Evolutionary conservation across 345 rosid species (phyloP), one percentile per base, ranked within the genome.

Genomic region (Angophora floribunda): DNA sequence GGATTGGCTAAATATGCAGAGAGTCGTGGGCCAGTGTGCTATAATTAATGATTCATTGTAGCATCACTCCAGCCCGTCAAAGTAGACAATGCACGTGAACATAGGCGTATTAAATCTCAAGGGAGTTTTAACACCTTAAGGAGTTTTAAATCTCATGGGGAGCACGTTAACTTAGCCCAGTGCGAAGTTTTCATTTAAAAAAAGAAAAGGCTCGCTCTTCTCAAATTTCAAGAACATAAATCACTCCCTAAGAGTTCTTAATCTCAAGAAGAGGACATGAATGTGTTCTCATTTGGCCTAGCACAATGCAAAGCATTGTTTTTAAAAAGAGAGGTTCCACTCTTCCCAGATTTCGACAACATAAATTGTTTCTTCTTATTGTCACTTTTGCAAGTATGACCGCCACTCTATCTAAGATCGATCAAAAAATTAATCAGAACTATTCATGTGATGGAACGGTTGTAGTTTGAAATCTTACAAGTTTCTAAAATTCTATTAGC

Each of bases 41-140:
- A 11, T n/a, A 10, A 61, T 61, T 26, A 61, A 61, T 61, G 67
- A 61, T 61, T 61, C 16, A 11, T 61, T 26, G 32, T 0, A 28
- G 2, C 32, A 28, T 0, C 67, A 28, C 67, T 28, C 32, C 16
- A 0, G 2, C 32, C 0, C 13, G 0, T 13, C 32, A 28, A 61
- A 61, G 32, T 26, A 5, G 67, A 28, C 8, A 61, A 61, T 0
- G 0, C 67, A 5, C 0, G 7, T 61, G 1, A 26, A 61, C 1
- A 61, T 61, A 11, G 0, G 67, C 26, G 32, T 28, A 4, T 28
- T 61, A 26, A 61, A 61, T 28, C 16, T 61, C 14, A 0, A 59
- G 65, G 14, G 65, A 5, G 12, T 55, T 55, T 55, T 55, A 55
- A 21, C 26, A 55, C 26, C 12, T 55, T 12, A 53, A 11, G 16